A percentile compares a stretch with the other conserved stretches of the same genome.
phyloP scores from a whole-genome alignment of 2,329 filamentous ascomycete genomes.

The Zasmidium cellare region DNA sequence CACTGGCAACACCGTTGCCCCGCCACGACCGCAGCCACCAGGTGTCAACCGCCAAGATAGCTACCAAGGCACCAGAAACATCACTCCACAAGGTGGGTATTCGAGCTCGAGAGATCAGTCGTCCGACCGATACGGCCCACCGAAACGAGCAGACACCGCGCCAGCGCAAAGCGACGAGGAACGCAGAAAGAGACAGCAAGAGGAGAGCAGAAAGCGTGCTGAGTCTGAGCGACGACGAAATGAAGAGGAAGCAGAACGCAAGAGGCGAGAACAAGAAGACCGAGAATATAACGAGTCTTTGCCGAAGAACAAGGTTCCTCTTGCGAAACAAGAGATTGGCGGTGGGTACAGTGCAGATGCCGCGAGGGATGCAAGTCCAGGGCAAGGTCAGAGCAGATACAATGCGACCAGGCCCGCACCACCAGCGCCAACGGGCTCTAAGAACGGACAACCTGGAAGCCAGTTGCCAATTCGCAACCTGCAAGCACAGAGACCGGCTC shows the following conservation, averaged over 20 bases:
- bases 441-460: slow-evolving; percentile 27
- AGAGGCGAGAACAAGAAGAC: slow-evolving; percentile 69
- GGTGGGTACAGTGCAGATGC: slow-evolving; percentile 57
- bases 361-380: slow-evolving; percentile 43
- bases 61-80: slow-evolving; percentile 37
- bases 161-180: slow-evolving; percentile 41
- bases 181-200: slow-evolving; percentile 36
- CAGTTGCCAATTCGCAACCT: slow-evolving; percentile 46
- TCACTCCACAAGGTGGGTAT: slow-evolving; percentile 22
- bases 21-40: slow-evolving; percentile 49
- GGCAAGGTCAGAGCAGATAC: slow-evolving; percentile 63
- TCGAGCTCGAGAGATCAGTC: slow-evolving; percentile 26
- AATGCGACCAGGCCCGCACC: slow-evolving; percentile 84
- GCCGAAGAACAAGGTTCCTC: slow-evolving; percentile 74
- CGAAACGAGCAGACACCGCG: slow-evolving; percentile 34
- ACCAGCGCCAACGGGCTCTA: slow-evolving; percentile 31
- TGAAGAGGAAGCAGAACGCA: slow-evolving; percentile 47
- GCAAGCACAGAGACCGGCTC: slow-evolving; percentile 65
- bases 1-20: slow-evolving; percentile 48
- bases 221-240: slow-evolving; percentile 44
- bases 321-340: slow-evolving; percentile 89
- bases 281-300: slow-evolving; percentile 82
- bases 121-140: slow-evolving; percentile 25
- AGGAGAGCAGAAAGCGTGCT: slow-evolving; percentile 39
- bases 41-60: slow-evolving; percentile 48